Evolutionary conservation across 2,329 filamentous ascomycete genomes (phyloP), one percentile per base, ranked within the genome.

Genomic region (Gnomoniopsis sp.): DNA sequence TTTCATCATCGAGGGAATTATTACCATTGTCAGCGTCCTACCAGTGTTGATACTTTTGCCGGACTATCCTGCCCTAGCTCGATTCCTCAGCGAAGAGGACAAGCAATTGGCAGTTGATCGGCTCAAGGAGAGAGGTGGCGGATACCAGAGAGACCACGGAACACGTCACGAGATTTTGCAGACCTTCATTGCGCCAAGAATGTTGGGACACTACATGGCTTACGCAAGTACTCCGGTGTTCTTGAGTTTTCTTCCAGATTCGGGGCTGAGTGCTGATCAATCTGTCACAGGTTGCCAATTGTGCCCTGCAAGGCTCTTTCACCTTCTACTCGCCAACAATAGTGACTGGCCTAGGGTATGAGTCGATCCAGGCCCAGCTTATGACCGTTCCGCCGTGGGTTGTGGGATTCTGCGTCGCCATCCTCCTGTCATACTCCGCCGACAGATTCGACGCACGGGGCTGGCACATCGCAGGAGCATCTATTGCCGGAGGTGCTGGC

Each of bases 281-380:
- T 60, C 49, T 30, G 11, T 10, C 21, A 4, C n/a, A 69, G 67
- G 63, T 68, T 19, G 65, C 66, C 26, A 68, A 70, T 33, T 64
- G 65, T 3, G 65, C 69, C 6, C 60, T 63, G 6, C 68, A 68
- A 30, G 66, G 64, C 2, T 68, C 67, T 1, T 80, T 82, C 62
- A 79, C 81, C 22, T 82, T 81, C 64, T 82, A 77, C 63, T 79
- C 79, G 0, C 79, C 79, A 0, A 69, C 81, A 59, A 82, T 82
- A 74, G 78, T 82, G 10, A 79, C 78, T 2, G 79, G 68, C 0
- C 58, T 69, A 1, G 68, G 68, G 2, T 70, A 68, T 41, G n/a
- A 55, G 22, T 69, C 66, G 2, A 67, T 69, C 6, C 56, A 67
- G 30, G 68, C 66, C 1, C 68, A 69, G 38, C 63, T 69, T 4